Evolutionary conservation across 495 filamentous ascomycete species (phyloP), one percentile per base, ranked within the genome.

Genomic region (Sabuloglossum arenarium): DNA sequence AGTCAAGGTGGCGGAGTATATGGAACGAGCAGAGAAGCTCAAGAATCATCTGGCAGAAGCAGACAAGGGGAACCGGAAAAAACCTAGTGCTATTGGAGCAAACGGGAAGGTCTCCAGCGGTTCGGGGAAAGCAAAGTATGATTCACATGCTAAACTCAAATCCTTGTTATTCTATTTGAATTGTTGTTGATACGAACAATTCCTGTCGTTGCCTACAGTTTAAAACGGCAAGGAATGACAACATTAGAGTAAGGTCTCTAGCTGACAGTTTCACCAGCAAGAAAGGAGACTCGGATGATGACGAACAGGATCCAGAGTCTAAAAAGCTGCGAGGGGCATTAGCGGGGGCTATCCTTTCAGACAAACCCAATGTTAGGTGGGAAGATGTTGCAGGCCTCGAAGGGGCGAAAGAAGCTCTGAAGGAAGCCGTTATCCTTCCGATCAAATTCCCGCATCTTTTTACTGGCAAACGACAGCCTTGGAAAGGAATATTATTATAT

Each of bases 391-490:
- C 93, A n/a, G 91, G 91, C 64, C 68, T 98, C 29, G 91, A 98
- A 64, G 79, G 76, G 32, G 91, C 91, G 47, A 98, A 98, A 71
- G 93, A 98, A 65, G 88, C 93, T 30, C 70, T 98, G 61, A 98
- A 98, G 68, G 91, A 98, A 72, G 91, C 91, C 1, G 93, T 98
- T 34, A 83, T 98, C 63, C 67, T 98, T 62, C 91, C 91, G 19
- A 97, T 97, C 65, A 97, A 95, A 70, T 98, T 98, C 66, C 91
- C 91, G 28, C 88, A 96, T 71, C 68, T 98, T 31, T 98, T 98
- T 64, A 81, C 80, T n/a, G 93, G 93, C 59, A 97, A 97, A 69
- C 76, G 91, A 59, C 84, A 97, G 69, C 93, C 91, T 30, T 98
- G 91, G 91, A 95, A 94, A 69, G 91, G 91, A 12, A 97, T 98